Conservation (phyloP, 805 yeast species). For the Saturnispora halmiae region DNA sequence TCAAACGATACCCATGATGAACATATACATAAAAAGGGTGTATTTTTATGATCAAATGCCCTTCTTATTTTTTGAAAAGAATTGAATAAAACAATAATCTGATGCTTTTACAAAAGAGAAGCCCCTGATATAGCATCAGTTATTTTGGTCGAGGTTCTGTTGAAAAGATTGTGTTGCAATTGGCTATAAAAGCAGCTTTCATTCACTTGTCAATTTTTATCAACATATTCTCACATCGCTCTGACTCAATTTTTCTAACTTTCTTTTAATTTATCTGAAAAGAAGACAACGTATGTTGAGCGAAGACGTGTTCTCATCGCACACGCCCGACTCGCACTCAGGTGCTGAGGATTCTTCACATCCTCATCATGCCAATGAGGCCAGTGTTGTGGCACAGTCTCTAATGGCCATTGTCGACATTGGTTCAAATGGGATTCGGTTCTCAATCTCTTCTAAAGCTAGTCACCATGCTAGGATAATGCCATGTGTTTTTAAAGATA, state of each 20-base stretch:
- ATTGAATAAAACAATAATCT: no score
- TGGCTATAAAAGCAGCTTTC: no score
- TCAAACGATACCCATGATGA: no score
- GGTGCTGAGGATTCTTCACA: slow-evolving; percentile 12
- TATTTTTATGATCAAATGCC: no score
- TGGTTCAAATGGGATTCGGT: slow-evolving; percentile 68
- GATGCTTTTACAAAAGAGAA: no score
- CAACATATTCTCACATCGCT: neutral
- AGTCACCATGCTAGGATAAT: slow-evolving; percentile 63
- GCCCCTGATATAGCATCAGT: no score
- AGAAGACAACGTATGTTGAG: slow-evolving; percentile 20
- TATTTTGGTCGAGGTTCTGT: no score
- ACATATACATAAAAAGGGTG: no score
- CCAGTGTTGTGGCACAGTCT: slow-evolving; percentile 49
- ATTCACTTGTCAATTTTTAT: no score
- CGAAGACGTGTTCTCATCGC: slow-evolving; percentile 24
- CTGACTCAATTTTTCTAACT: neutral
- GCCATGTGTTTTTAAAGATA: slow-evolving; percentile 71
- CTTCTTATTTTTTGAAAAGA: no score
- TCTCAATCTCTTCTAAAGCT: slow-evolving; percentile 61
- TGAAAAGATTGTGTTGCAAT: no score
- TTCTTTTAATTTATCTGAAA: neutral
- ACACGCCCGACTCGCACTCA: slow-evolving; percentile 23
- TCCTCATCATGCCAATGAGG: slow-evolving; percentile 32
- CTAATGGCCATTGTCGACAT: slow-evolving; percentile 63